phyloP scores from a whole-genome alignment of 2,329 filamentous ascomycete species.

The Triangularia setosa region DNA sequence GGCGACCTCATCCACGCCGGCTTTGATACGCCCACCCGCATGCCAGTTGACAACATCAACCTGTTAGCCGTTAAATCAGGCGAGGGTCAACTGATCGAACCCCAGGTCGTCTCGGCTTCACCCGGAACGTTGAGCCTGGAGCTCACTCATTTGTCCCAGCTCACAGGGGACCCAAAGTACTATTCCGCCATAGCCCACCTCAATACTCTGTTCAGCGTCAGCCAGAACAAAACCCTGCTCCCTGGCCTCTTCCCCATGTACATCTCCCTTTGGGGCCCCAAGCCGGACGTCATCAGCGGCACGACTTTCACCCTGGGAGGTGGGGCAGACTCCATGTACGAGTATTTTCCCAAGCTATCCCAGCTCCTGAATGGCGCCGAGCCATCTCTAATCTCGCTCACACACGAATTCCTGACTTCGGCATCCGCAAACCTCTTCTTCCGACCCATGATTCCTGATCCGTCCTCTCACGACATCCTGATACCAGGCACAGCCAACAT shows the following conservation, averaged over 20 bases:
- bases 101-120: constrained; percentile 39
- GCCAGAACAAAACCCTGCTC: constrained; percentile 62
- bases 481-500: constrained; percentile 46
- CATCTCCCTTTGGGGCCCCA: constrained; percentile 49
- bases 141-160: constrained; percentile 67
- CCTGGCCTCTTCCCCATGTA: constrained; percentile 70
- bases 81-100: constrained; percentile 32
- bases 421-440: constrained; percentile 59
- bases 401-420: constrained; percentile 54
- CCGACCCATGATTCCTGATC: constrained; percentile 55
- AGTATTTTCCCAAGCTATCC: constrained; percentile 49
- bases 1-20: constrained; percentile 45
- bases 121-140: constrained; percentile 66
- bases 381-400: constrained; percentile 55
- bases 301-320: constrained; percentile 33
- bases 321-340: constrained; percentile 42
- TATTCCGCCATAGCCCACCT: constrained; percentile 71
- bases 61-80: constrained; percentile 39
- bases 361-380: constrained; percentile 55
- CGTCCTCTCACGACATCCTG: constrained; percentile 49
- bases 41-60: constrained; percentile 44
- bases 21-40: constrained; percentile 44
- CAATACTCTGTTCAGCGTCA: constrained; percentile 55
- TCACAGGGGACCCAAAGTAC: constrained; percentile 68
- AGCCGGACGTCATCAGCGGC: constrained; percentile 36